Conservation (phyloP, 140 eudicot genomes). For the Stevia rebaudiana region DNA sequence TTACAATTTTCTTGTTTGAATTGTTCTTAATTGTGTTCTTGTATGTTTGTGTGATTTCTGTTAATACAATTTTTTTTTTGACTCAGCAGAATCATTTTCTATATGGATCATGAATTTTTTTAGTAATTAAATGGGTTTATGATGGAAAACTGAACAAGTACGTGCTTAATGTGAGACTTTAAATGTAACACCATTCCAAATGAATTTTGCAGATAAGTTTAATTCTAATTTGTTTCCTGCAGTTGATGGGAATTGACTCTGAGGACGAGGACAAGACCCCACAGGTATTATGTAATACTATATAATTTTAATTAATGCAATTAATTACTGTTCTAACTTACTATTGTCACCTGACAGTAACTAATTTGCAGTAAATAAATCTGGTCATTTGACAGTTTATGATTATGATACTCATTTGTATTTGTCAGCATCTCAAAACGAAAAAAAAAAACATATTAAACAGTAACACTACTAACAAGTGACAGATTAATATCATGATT, state of each 20-base stretch:
- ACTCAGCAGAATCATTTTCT: not conserved
- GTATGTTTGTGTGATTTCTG: not conserved
- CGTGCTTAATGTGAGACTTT: not conserved
- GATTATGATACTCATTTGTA: not conserved
- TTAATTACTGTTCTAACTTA: not conserved
- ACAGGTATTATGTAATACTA: not conserved
- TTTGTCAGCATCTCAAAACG: not conserved
- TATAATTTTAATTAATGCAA: not conserved
- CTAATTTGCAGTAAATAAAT: not conserved
- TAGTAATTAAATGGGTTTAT: not conserved
- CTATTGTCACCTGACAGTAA: not conserved
- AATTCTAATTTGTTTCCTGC: conserved; percentile 7
- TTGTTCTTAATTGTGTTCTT: not conserved
- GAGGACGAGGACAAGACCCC: conserved; percentile 15
- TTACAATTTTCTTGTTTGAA: not conserved
- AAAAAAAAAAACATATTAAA: not conserved
- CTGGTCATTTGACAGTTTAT: not conserved
- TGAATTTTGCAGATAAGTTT: not conserved
- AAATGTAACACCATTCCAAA: not conserved
- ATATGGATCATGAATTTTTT: not conserved
- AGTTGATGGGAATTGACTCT: conserved; percentile 18
- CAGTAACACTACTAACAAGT: not conserved
- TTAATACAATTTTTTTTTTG: not conserved
- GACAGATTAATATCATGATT: not conserved
- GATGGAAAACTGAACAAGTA: not conserved